A percentile compares a stretch with the other conserved stretches of the same genome.
Conservation (phyloP, 805 yeast genomes). For the Yamadazyma phyllophila region DNA sequence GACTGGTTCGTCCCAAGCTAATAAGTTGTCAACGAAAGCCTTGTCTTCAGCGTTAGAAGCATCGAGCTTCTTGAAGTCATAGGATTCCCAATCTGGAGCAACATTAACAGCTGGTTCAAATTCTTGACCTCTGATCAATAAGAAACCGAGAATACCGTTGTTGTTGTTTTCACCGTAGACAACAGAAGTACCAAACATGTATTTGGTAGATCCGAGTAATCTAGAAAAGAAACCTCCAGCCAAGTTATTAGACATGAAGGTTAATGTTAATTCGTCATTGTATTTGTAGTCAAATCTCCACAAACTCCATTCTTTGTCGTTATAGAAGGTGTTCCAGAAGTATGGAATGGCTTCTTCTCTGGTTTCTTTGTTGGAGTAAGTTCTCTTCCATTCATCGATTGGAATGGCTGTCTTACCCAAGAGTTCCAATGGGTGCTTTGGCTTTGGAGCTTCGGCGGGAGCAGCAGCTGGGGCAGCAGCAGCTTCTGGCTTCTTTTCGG, state of each 20-base stretch:
- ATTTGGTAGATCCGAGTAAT: conserved; percentile 86
- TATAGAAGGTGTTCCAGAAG: conserved; percentile 92
- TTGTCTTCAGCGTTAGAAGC: conserved; percentile 71
- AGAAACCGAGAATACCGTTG: conserved; percentile 95
- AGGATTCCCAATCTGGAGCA: conserved; percentile 99
- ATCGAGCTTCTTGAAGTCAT: conserved; percentile 79
- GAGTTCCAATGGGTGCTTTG: conserved; percentile 87
- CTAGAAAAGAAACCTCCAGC: conserved; percentile 98
- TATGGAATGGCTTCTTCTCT: conserved; percentile 92
- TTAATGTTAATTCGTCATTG: conserved; percentile 94
- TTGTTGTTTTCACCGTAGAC: conserved; percentile 98
- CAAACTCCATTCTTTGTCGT: conserved; percentile 90
- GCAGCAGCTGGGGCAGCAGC: conserved; percentile 33
- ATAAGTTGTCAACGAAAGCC: conserved; percentile 82
- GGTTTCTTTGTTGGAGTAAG: conserved; percentile 96
- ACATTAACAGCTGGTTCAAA: conserved; percentile 89
- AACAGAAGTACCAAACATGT: conserved; percentile 88
- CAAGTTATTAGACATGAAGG: conserved; percentile 98
- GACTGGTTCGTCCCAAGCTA: conserved; percentile 98
- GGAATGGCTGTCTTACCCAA: conserved; percentile 70
- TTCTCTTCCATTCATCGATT: conserved; percentile 94
- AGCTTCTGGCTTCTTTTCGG: conserved; percentile 28
- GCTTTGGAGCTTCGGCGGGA: conserved; percentile 61
- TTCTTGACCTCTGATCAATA: conserved; percentile 95
- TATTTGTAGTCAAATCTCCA: conserved; percentile 96